phyloP scores from a whole-genome alignment of 2,329 filamentous ascomycete species.

The Penicillium sp. region DNA sequence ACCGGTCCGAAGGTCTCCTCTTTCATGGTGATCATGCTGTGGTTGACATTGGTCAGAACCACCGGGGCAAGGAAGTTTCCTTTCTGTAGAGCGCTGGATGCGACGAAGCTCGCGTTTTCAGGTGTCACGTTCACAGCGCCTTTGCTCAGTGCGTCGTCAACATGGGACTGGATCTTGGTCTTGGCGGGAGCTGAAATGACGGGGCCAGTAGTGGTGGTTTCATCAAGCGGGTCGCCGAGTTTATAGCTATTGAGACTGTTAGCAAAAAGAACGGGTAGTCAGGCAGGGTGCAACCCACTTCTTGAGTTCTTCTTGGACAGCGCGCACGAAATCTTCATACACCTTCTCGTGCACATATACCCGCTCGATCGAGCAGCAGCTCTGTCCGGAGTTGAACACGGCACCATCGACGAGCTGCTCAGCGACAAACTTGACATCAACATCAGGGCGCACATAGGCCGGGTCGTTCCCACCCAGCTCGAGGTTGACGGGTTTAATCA shows the following conservation, averaged over 20 bases:
- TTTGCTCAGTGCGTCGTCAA: slow-evolving; percentile 75
- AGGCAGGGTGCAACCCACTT: slow-evolving; percentile 42
- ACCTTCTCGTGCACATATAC: slow-evolving; percentile 82
- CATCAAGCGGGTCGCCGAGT: slow-evolving; percentile 70
- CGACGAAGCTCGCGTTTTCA: slow-evolving; percentile 65
- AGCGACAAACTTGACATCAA: slow-evolving; percentile 81
- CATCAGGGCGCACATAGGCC: slow-evolving; percentile 78
- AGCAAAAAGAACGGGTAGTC: neutral
- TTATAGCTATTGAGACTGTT: slow-evolving; percentile 28
- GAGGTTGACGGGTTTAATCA: slow-evolving; percentile 72
- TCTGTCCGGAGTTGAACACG: slow-evolving; percentile 92
- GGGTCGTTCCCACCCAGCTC: slow-evolving; percentile 93
- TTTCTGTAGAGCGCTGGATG: slow-evolving; percentile 34
- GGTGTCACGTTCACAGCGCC: slow-evolving; percentile 80
- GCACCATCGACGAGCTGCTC: slow-evolving; percentile 89
- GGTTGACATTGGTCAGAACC: slow-evolving; percentile 71
- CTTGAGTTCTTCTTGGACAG: slow-evolving; percentile 72
- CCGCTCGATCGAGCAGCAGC: slow-evolving; percentile 85
- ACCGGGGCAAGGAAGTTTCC: slow-evolving; percentile 85
- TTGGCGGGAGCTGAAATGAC: slow-evolving; percentile 77
- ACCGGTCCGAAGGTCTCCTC: slow-evolving; percentile 93
- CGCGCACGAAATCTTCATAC: slow-evolving; percentile 77
- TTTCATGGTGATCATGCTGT: slow-evolving; percentile 80
- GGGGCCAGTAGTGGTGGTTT: slow-evolving; percentile 74
- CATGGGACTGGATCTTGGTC: slow-evolving; percentile 69